Percentiles rank a stretch among this genome's conserved stretches.
Conservation (phyloP, 352 stramenopile genomes). For the Phytophthora idaei region DNA sequence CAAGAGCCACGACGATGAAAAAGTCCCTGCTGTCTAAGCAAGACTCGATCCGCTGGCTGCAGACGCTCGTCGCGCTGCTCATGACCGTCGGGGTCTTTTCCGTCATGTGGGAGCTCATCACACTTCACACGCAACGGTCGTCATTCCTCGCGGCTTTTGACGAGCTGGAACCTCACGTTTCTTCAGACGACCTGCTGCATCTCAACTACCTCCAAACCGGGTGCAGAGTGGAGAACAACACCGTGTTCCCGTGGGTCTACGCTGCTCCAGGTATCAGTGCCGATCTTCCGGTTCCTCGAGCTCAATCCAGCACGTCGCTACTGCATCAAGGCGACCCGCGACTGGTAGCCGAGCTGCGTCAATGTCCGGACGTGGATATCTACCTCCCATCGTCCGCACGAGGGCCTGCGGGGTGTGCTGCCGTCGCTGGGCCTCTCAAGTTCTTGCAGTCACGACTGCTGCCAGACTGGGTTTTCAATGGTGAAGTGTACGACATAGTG, state of each 20-base stretch:
- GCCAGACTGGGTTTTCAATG: slow-evolving; percentile 34
- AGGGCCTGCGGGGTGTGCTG: slow-evolving; percentile 49
- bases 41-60: slow-evolving; percentile 23
- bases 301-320: slow-evolving; percentile 20
- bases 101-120: slow-evolving; percentile 27
- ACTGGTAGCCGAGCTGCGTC: slow-evolving; percentile 47
- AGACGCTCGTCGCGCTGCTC: slow-evolving; percentile 23
- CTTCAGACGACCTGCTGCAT: slow-evolving; percentile 47
- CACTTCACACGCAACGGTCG: slow-evolving; percentile 18
- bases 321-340: slow-evolving; percentile 39
- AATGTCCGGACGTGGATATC: slow-evolving; percentile 68
- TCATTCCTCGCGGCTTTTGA: slow-evolving; percentile 25
- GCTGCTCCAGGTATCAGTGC: slow-evolving; percentile 16
- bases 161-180: slow-evolving; percentile 10
- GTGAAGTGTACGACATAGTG: slow-evolving; percentile 22
- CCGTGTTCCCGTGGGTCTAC: slow-evolving; percentile 43
- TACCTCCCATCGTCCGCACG: slow-evolving; percentile 43
- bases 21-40: slow-evolving; percentile 4
- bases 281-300: neutral
- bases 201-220: slow-evolving; percentile 38
- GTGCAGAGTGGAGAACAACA: slow-evolving; percentile 40
- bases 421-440: slow-evolving; percentile 43
- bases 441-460: slow-evolving; percentile 40
- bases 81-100: slow-evolving; percentile 22
- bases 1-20: slow-evolving; percentile 11